Conservation (phyloP, 768 basidiomycete genomes). For the Mycena belliarum region DNA sequence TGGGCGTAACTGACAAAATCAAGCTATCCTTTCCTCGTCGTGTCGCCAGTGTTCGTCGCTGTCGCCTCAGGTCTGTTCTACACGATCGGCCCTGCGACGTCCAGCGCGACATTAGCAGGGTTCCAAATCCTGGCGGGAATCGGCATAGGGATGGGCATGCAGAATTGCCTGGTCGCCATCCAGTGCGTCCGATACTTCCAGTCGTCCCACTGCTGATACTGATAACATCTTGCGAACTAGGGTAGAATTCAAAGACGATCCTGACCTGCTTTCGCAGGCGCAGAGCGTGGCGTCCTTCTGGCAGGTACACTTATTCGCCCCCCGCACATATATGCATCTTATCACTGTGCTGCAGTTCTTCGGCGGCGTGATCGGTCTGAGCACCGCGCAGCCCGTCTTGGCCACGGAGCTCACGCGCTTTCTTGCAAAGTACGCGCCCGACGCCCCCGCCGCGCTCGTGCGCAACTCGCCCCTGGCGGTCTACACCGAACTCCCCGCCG, state of each 20-base stretch:
- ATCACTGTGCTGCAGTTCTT: conserved; percentile 10
- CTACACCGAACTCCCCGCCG: conserved; percentile 14
- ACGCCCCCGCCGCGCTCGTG: conserved; percentile 7
- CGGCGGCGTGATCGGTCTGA: conserved; percentile 17
- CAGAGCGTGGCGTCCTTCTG: conserved; percentile 17
- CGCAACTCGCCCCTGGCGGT: conserved; percentile 16
- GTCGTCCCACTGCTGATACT: no score
- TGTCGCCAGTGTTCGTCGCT: conserved; percentile 7
- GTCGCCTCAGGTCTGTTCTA: conserved; percentile 21
- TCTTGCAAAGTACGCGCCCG: conserved; percentile 18
- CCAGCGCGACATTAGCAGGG: conserved; percentile 3
- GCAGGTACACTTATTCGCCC: conserved; percentile 3
- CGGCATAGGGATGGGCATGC: conserved; percentile 18
- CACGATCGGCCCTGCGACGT: conserved; percentile 2
- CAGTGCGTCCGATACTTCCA: conserved; percentile 7
- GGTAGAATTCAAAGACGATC: conserved; percentile 13
- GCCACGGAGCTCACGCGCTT: conserved; percentile 9
- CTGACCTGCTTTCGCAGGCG: conserved; percentile 14
- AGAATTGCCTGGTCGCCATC: conserved; percentile 4
- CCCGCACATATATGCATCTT: not conserved
- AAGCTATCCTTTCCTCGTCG: conserved; percentile 9
- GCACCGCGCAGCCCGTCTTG: conserved; percentile 19
- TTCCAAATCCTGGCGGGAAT: conserved; percentile 18
- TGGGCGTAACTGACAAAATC: no score
- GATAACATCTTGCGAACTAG: not conserved